These are phyloP conservation scores for Achaetomiella virescens DNA, from an alignment of 495 filamentous ascomycete genomes.

Conservation along the genomic window DNA sequence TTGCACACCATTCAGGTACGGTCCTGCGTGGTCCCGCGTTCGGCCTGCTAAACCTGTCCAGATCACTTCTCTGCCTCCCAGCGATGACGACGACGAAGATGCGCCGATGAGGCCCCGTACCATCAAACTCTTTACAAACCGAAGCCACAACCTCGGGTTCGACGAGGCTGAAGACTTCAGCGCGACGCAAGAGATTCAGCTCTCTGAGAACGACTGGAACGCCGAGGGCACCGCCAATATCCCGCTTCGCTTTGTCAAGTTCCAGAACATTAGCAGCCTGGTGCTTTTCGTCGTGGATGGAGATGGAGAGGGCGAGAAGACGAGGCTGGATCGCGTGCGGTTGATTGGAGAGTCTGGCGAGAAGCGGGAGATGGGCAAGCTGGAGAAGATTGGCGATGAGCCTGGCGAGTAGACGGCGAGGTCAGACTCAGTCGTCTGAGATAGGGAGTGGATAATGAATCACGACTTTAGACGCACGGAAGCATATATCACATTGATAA, in stretches of 20 bases:
- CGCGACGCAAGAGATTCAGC: slow-evolving; percentile 67
- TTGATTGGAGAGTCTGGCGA: slow-evolving; percentile 89
- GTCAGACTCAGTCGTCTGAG: background rate
- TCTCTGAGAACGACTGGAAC: slow-evolving; percentile 79
- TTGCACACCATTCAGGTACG: slow-evolving; percentile 70
- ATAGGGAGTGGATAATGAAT: slow-evolving; percentile 9
- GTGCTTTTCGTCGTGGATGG: slow-evolving; percentile 87
- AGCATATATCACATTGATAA: slow-evolving; percentile 15
- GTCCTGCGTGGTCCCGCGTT: background rate
- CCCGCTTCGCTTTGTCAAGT: slow-evolving; percentile 87
- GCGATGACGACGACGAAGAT: slow-evolving; percentile 49
- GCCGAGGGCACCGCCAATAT: slow-evolving; percentile 80
- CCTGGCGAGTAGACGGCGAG: slow-evolving; percentile 45
- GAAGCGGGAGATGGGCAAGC: slow-evolving; percentile 85
- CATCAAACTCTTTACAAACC: slow-evolving; percentile 78
- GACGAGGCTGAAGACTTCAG: slow-evolving; percentile 86
- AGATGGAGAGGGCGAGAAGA: slow-evolving; percentile 77
- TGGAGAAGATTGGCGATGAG: slow-evolving; percentile 91
- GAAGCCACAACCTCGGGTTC: slow-evolving; percentile 82
- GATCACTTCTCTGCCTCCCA: slow-evolving; percentile 73
- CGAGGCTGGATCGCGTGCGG: slow-evolving; percentile 76
- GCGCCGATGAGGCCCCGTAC: slow-evolving; percentile 79
- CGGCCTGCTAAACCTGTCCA: slow-evolving; percentile 35
- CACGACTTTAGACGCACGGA: slow-evolving; percentile 15
- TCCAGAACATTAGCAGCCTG: slow-evolving; percentile 82